A percentile compares a stretch with the other conserved stretches of the same genome.
These are phyloP conservation scores for Neurospora sp. DNA, from an alignment of 495 filamentous ascomycete genomes.

Conservation along the genomic window DNA sequence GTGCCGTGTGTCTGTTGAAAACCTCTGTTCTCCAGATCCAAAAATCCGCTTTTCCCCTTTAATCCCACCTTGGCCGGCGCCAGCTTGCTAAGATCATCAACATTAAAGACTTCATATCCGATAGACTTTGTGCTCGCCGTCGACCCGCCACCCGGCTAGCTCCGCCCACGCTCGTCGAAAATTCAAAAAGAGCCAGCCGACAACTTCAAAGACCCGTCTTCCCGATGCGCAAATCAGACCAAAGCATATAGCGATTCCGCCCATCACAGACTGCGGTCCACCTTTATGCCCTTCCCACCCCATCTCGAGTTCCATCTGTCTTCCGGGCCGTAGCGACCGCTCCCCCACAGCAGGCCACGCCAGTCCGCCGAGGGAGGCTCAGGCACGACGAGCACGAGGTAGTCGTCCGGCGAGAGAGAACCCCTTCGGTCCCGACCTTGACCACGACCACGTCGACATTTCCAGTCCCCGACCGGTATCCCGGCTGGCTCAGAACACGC, in stretches of 20 bases:
- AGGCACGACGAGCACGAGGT: background rate
- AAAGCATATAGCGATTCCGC: background rate
- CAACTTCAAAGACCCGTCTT: background rate
- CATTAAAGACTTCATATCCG: background rate
- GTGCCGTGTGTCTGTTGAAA: slow-evolving; percentile 6
- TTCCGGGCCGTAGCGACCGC: background rate
- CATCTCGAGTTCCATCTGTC: background rate
- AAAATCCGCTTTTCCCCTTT: slow-evolving; percentile 22
- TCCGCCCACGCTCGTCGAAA: background rate
- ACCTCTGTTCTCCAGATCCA: slow-evolving; percentile 19
- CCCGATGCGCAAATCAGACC: background rate
- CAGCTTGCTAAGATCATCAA: background rate
- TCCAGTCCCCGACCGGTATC: background rate
- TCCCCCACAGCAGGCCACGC: background rate
- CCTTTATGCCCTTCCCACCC: background rate
- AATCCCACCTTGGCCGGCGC: background rate
- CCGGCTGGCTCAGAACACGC: slow-evolving; percentile 40
- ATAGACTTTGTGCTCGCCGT: background rate
- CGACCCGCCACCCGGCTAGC: background rate
- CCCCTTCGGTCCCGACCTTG: background rate
- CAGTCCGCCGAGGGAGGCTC: background rate
- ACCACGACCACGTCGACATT: background rate
- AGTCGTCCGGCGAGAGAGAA: background rate
- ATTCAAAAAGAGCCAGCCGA: background rate
- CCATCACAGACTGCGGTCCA: background rate